phyloP scores from a whole-genome alignment of 2,329 filamentous ascomycete genomes.

The Pezicula radicicola region DNA sequence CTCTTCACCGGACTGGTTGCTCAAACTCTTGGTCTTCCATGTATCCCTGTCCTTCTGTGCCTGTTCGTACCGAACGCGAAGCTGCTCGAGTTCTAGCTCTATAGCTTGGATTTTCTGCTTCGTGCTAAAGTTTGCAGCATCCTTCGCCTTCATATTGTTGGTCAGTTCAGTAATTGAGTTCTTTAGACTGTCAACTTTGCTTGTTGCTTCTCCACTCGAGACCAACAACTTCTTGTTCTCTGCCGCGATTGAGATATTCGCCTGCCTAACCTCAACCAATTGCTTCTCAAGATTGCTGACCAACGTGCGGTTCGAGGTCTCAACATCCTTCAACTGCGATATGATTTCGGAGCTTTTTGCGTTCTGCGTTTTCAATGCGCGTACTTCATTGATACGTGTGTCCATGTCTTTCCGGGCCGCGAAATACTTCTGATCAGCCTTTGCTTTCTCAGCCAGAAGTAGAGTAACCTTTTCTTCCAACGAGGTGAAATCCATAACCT shows the following conservation, averaged over 20 bases:
- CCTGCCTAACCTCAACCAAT: conserved; percentile 75
- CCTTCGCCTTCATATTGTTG: conserved; percentile 71
- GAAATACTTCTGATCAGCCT: conserved; percentile 98
- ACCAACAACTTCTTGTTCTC: conserved; percentile 77
- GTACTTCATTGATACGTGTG: conserved; percentile 75
- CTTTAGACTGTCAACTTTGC: conserved; percentile 68
- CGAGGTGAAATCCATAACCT: conserved; percentile 71
- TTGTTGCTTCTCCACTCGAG: conserved; percentile 65
- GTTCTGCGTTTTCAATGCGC: conserved; percentile 77
- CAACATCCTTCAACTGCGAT: conserved; percentile 85
- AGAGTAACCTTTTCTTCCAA: conserved; percentile 76
- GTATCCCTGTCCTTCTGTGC: conserved; percentile 79
- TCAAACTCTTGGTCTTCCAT: conserved; percentile 80
- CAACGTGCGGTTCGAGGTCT: conserved; percentile 71
- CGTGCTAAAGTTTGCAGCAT: conserved; percentile 51
- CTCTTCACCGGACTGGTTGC: conserved; percentile 78
- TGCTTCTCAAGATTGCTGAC: conserved; percentile 90
- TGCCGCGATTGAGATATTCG: conserved; percentile 64
- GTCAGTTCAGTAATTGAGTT: conserved; percentile 76
- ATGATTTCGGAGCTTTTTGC: conserved; percentile 92
- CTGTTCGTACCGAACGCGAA: conserved; percentile 74
- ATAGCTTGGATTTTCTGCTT: conserved; percentile 58
- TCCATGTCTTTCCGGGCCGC: conserved; percentile 93
- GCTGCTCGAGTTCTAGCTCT: conserved; percentile 75
- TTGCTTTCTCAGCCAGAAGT: conserved; percentile 83